phyloP scores from a whole-genome alignment of 106 monocot genomes.

The Dendrobium nobile region DNA sequence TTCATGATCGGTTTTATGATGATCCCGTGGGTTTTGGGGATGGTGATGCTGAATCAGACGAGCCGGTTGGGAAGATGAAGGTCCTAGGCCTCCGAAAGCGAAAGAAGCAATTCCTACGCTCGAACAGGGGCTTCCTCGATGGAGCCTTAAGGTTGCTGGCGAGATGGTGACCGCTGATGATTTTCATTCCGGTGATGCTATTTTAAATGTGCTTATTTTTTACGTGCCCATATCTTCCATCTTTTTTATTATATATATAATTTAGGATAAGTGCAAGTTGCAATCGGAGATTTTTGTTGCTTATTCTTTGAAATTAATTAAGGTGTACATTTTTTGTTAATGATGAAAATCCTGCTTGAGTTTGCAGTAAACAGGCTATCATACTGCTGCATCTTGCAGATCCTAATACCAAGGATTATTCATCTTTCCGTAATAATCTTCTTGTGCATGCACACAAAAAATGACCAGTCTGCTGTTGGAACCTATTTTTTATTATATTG shows the following conservation, averaged over 20 bases:
- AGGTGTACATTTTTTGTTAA: too few species aligned
- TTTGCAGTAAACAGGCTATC: too few species aligned
- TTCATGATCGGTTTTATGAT: constrained; percentile 2
- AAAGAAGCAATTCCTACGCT: constrained; percentile 15
- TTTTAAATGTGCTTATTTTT: too few species aligned
- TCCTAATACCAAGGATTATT: neutral
- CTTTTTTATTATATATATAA: too few species aligned
- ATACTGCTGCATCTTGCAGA: too few species aligned
- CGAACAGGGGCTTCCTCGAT: constrained; percentile 7
- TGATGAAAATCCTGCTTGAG: too few species aligned
- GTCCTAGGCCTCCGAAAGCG: constrained; percentile 43
- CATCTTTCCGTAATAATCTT: neutral
- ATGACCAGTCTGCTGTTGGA: neutral
- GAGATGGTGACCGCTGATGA: constrained; percentile 60
- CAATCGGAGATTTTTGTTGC: too few species aligned
- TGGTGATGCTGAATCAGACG: constrained; percentile 28
- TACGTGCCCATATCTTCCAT: too few species aligned
- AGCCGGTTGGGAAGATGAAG: constrained; percentile 19
- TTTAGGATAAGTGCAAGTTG: too few species aligned
- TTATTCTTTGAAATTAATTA: too few species aligned
- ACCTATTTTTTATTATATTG: neutral
- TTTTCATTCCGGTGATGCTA: constrained; percentile 42
- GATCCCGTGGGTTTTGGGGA: neutral
- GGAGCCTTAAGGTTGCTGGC: constrained; percentile 18
- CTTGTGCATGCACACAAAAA: neutral